Conservation (phyloP, 768 basidiomycete genomes). For the Boletus pseudo-olivaceus region DNA sequence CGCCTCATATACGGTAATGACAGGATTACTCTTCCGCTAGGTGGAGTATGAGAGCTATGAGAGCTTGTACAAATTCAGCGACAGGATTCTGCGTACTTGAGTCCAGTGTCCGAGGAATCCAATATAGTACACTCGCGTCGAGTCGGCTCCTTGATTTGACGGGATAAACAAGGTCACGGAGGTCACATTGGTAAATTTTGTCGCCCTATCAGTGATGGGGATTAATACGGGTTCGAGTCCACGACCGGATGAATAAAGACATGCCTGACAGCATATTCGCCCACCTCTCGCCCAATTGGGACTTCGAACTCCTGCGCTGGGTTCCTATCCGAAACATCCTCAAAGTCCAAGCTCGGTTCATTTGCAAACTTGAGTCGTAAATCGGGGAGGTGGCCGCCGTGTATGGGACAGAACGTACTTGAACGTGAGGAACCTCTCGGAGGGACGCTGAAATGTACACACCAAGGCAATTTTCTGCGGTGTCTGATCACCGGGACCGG, state of each 20-base stretch:
- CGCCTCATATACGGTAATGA: constrained; percentile 84
- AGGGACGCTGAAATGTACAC: constrained; percentile 21
- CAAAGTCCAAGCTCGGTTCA: constrained; percentile 76
- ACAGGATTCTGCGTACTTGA: constrained; percentile 45
- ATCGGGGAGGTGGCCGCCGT: neutral
- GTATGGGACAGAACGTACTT: neutral
- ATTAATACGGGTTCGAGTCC: neutral
- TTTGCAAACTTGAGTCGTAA: constrained; percentile 64
- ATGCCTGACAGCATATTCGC: constrained; percentile 83
- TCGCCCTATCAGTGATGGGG: constrained; percentile 47
- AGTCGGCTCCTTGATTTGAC: constrained; percentile 73
- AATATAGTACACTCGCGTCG: constrained; percentile 74
- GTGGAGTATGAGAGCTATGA: constrained; percentile 1
- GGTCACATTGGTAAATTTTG: constrained; percentile 82
- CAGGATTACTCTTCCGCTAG: constrained; percentile 73
- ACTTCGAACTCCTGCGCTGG: constrained; percentile 73
- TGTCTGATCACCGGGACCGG: constrained; percentile 77
- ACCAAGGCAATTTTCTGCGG: constrained; percentile 72
- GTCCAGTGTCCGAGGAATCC: constrained; percentile 83
- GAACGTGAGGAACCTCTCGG: neutral
- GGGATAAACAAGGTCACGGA: constrained; percentile 84
- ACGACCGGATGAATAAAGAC: constrained; percentile 14
- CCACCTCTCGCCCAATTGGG: constrained; percentile 68
- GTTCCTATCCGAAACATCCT: constrained; percentile 57
- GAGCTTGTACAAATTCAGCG: neutral